These are phyloP conservation scores for Saxispiralis lemnorum DNA, from an alignment of 495 filamentous ascomycete species.

Conservation along the genomic window DNA sequence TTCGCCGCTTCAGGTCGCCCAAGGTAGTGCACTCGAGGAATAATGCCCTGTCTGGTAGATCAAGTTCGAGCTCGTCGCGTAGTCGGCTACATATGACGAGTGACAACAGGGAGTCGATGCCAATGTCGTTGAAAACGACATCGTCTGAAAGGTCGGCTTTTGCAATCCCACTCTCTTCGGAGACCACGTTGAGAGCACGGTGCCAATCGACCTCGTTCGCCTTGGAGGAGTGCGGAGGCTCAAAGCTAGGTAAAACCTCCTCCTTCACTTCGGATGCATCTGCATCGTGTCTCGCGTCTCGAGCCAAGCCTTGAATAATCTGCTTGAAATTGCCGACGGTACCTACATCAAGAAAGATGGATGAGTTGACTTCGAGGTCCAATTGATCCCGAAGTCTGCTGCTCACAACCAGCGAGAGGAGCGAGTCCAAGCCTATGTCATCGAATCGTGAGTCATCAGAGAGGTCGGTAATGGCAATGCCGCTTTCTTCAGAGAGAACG, in stretches of 20 bases:
- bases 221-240: too few species aligned
- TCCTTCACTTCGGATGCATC: too few species aligned
- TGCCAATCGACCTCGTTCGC: too few species aligned
- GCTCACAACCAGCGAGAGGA: slow-evolving; percentile 31
- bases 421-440: slow-evolving; percentile 34
- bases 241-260: too few species aligned
- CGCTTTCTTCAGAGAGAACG: slow-evolving; percentile 32
- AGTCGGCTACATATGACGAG: slow-evolving; percentile 33
- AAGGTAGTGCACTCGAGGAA: slow-evolving; percentile 40
- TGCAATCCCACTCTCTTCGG: slow-evolving; percentile 29
- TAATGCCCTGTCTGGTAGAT: slow-evolving; percentile 35
- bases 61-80: slow-evolving; percentile 38
- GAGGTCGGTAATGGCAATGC: slow-evolving; percentile 26
- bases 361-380: slow-evolving; percentile 15
- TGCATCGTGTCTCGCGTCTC: too few species aligned
- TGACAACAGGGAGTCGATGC: slow-evolving; percentile 34
- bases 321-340: slow-evolving; percentile 26
- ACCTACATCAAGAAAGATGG: slow-evolving; percentile 24
- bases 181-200: slow-evolving; percentile 22
- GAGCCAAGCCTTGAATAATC: too few species aligned
- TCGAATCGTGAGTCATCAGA: slow-evolving; percentile 22
- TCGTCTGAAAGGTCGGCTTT: slow-evolving; percentile 25
- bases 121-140: slow-evolving; percentile 27
- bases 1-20: slow-evolving; percentile 21
- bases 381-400: slow-evolving; percentile 32